Percentiles rank a stretch among this genome's conserved stretches.
Evolutionary conservation across 306 rosid species (phyloP).

Genomic region (Rubus idaeus): DNA sequence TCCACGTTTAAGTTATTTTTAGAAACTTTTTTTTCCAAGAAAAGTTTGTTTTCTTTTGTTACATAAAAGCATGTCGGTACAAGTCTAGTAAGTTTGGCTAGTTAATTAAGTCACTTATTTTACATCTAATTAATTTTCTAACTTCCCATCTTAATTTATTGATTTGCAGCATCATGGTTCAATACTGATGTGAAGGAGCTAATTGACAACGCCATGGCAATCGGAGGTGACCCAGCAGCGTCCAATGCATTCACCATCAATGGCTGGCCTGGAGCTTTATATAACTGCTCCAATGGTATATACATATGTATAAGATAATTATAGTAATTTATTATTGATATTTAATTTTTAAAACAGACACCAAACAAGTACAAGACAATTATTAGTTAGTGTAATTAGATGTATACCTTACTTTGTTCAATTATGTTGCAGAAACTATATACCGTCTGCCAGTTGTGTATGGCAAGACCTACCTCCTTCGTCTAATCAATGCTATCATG

Average conservation of each 20-base stretch:
- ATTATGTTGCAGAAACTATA: constrained; percentile 4
- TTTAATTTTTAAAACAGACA: no score
- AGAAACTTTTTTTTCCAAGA: no score
- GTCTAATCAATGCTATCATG: neutral
- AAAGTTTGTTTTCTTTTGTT: no score
- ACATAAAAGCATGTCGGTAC: no score
- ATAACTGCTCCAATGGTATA: constrained; percentile 16
- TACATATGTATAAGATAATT: no score
- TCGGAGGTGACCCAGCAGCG: neutral
- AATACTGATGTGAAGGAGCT: neutral
- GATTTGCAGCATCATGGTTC: neutral
- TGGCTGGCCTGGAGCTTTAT: neutral
- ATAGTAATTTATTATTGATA: no score
- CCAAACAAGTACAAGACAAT: neutral
- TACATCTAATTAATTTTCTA: no score
- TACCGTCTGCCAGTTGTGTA: neutral
- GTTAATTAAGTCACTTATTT: no score
- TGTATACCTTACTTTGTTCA: neutral
- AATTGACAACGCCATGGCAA: neutral
- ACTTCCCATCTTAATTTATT: no score
- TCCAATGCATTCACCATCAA: neutral
- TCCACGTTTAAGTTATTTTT: no score
- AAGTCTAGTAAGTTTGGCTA: no score
- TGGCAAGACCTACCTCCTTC: constrained; percentile 24
- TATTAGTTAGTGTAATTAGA: no score